Percentiles rank a stretch among this genome's conserved stretches.
phyloP scores from a whole-genome alignment of 208 protist genomes.

The Wallacemonas rigidus region DNA sequence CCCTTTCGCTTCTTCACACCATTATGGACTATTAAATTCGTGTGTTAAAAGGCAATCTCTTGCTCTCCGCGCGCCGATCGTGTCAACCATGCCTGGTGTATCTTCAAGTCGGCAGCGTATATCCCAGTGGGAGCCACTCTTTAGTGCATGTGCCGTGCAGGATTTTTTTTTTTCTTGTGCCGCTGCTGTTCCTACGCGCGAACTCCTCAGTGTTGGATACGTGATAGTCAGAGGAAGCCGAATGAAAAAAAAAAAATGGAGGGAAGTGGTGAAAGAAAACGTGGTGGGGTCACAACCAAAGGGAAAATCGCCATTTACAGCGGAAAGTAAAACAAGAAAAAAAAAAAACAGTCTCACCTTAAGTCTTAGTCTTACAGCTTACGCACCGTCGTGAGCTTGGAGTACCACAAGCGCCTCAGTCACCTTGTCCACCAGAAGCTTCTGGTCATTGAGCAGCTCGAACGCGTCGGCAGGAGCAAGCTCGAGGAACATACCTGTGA shows the following conservation, averaged over 20 bases:
- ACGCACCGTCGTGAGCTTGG: slow-evolving; percentile 54
- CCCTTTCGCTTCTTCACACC: slow-evolving; percentile 3
- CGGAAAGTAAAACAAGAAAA: background rate
- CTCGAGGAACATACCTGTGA: slow-evolving; percentile 91
- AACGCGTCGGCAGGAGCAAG: slow-evolving; percentile 75
- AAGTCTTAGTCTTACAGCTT: background rate
- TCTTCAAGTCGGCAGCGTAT: no score
- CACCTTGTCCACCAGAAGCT: slow-evolving; percentile 67
- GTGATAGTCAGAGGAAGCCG: no score
- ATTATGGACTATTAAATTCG: slow-evolving; percentile 8
- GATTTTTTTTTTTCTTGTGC: no score
- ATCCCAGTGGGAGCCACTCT: no score
- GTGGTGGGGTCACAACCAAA: background rate
- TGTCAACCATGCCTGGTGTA: no score
- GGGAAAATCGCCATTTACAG: background rate
- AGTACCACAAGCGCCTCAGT: slow-evolving; percentile 82
- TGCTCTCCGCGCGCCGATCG: background rate
- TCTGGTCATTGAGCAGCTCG: slow-evolving; percentile 69
- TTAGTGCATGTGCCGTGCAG: no score
- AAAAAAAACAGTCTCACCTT: slow-evolving; percentile 13
- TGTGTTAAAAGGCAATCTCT: background rate
- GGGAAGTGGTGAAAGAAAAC: background rate
- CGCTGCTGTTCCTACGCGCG: no score
- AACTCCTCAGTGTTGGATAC: no score
- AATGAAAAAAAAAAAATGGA: slow-evolving; percentile 3